Evolutionary conservation across 306 rosid genomes (phyloP).

Genomic region (Urtica urens): DNA sequence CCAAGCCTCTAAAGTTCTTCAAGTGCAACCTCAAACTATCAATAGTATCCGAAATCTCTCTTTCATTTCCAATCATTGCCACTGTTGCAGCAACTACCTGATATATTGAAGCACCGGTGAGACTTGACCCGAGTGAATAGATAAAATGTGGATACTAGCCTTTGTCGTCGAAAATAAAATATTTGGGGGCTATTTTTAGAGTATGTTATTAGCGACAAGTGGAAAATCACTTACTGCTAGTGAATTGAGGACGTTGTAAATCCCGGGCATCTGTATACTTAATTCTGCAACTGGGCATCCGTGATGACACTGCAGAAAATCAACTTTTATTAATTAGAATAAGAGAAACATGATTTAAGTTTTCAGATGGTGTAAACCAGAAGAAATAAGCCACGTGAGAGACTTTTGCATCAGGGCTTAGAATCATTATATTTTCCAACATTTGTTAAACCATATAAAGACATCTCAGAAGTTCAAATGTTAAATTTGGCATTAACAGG

Average conservation of each 20-base stretch:
- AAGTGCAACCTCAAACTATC: conserved; percentile 14
- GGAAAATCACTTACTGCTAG: conserved; percentile 16
- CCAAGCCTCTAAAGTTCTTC: conserved; percentile 18
- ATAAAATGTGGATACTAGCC: not conserved
- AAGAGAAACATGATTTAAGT: not conserved
- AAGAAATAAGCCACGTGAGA: not conserved
- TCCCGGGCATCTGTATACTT: conserved; percentile 21
- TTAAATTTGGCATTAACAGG: not conserved
- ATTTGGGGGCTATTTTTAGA: not conserved
- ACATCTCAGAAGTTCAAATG: too few relatives aligned
- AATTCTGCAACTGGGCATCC: conserved; percentile 17
- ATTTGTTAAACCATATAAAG: too few relatives aligned
- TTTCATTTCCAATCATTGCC: conserved; percentile 4
- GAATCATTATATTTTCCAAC: too few relatives aligned
- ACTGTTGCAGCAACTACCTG: conserved; percentile 18
- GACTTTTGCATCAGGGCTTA: not conserved
- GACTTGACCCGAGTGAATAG: too few relatives aligned
- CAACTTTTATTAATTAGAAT: not conserved
- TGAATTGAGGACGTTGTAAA: conserved; percentile 28
- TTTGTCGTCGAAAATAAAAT: not conserved
- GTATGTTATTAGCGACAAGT: not conserved
- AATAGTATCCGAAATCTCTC: conserved; percentile 1
- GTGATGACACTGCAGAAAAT: conserved; percentile 15
- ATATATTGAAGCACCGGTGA: not conserved
- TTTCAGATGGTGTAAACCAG: not conserved